Conservation (phyloP, 176 grass and related monocot genomes). For the Leersia perrieri region DNA sequence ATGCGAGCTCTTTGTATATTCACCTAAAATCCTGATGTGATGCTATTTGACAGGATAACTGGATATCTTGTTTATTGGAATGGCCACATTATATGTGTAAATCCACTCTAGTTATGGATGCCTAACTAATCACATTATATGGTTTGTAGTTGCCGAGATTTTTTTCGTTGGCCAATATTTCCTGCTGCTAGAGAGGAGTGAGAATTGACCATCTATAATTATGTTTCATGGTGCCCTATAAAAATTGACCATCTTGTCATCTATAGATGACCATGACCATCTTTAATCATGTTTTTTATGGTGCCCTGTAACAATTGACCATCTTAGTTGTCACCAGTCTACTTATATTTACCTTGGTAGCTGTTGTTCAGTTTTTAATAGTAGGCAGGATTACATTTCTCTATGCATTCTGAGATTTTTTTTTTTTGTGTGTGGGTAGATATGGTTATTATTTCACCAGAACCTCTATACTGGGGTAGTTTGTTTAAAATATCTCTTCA, state of each 20-base stretch:
- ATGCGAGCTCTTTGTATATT: not conserved
- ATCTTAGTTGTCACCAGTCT: not conserved
- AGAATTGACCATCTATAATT: not conserved
- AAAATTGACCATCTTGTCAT: no score
- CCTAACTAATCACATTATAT: not conserved
- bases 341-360: constrained; percentile 3
- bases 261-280: not conserved
- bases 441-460: not conserved
- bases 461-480: not conserved
- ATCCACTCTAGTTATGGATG: not conserved
- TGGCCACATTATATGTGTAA: not conserved
- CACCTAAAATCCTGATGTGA: not conserved
- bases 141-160: not conserved
- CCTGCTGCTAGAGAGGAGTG: not conserved
- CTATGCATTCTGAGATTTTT: not conserved
- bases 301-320: not conserved
- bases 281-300: not conserved
- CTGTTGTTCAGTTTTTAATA: not conserved
- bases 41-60: not conserved
- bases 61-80: not conserved
- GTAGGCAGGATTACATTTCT: not conserved
- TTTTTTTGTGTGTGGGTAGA: no score
- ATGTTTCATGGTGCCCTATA: not conserved
- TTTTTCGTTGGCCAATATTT: not conserved
- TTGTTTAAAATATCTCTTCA: not conserved